Conservation (phyloP, 1,139 yeast species). For the Geotrichum bryndzae region DNA sequence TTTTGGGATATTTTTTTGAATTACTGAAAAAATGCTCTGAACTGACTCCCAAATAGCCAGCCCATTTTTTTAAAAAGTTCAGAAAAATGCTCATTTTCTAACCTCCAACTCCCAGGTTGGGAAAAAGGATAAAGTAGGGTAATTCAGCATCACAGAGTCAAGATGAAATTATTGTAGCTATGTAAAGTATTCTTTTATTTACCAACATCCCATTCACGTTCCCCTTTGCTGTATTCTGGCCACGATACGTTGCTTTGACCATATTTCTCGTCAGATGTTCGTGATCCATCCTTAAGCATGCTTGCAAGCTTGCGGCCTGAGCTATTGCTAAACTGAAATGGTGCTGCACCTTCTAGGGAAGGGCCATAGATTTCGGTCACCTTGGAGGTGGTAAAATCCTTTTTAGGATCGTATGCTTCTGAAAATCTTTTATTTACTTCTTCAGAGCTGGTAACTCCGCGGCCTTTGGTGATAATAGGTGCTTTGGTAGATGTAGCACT, state of each 20-base stretch:
- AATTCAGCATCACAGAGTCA: neutral
- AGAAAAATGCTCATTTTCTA: neutral
- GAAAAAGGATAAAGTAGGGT: neutral
- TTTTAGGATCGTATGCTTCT: constrained; percentile 1
- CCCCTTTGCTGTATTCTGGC: constrained; percentile 8
- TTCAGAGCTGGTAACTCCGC: neutral
- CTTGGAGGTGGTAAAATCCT: neutral
- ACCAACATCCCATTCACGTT: constrained; percentile 11
- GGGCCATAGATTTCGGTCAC: neutral
- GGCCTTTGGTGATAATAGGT: neutral
- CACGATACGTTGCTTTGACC: neutral
- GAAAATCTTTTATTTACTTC: neutral
- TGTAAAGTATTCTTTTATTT: neutral
- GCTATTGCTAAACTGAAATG: neutral
- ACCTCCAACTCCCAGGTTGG: neutral
- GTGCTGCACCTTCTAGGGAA: neutral
- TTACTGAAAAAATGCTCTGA: no score
- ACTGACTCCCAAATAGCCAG: no score
- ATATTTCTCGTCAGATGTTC: neutral
- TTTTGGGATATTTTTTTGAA: no score
- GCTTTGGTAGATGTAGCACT: neutral
- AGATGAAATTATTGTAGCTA: neutral
- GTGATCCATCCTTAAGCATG: neutral
- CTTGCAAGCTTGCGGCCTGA: neutral
- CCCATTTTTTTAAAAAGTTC: no score